Conservation (phyloP, 1,284 basidiomycete genomes). For the Boletus calvinii region DNA sequence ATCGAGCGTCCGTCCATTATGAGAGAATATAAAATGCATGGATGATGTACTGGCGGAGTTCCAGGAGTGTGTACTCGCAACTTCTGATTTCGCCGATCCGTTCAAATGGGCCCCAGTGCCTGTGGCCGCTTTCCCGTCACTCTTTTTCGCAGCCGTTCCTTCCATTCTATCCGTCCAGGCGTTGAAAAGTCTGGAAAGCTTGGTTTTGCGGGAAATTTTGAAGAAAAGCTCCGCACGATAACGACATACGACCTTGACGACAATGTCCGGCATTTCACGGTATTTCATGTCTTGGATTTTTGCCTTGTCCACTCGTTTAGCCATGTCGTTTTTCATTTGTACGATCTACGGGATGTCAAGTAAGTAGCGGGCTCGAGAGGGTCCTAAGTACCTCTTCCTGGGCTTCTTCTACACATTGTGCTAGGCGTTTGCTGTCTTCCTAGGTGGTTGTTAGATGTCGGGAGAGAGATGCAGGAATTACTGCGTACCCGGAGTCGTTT, state of each 20-base stretch:
- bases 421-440: slow-evolving; percentile 79
- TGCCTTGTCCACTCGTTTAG: slow-evolving; percentile 71
- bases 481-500: slow-evolving; percentile 72
- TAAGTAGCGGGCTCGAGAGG: slow-evolving; percentile 5
- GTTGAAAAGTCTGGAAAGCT: slow-evolving; percentile 73
- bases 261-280: slow-evolving; percentile 77
- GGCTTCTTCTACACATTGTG: slow-evolving; percentile 75
- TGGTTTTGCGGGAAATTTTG: slow-evolving; percentile 84
- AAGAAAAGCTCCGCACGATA: slow-evolving; percentile 86
- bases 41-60: slow-evolving; percentile 34
- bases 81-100: slow-evolving; percentile 48
- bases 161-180: slow-evolving; percentile 89
- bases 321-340: slow-evolving; percentile 75
- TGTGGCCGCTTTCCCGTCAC: slow-evolving; percentile 32
- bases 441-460: slow-evolving; percentile 36
- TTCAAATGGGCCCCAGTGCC: slow-evolving; percentile 39
- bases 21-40: slow-evolving; percentile 79
- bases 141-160: slow-evolving; percentile 42
- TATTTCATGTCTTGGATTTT: slow-evolving; percentile 74
- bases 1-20: slow-evolving; percentile 71
- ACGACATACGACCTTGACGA: slow-evolving; percentile 80
- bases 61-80: slow-evolving; percentile 37
- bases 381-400: slow-evolving; percentile 64
- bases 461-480: neutral
- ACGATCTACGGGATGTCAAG: slow-evolving; percentile 47